Evolutionary conservation across 2,329 filamentous ascomycete species (phyloP), one percentile per base, ranked within the genome.

Genomic region (Polytolypa hystricis): DNA sequence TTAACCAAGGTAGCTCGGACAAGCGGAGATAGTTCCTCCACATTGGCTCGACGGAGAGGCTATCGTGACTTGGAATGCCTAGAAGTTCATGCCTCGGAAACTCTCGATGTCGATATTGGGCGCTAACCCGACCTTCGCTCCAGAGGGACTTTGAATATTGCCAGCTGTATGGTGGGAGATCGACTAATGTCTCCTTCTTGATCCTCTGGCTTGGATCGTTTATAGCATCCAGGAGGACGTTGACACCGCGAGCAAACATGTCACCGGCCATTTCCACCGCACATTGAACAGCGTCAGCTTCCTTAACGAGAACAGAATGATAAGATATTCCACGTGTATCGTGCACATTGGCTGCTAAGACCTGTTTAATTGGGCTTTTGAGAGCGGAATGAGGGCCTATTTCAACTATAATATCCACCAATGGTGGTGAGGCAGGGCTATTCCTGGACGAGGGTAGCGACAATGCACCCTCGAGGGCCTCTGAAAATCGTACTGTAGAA

Each of bases 61-160:
- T 53, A 33, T 56, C 54, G 7, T 45, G 30, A 11, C 50, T 47
- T 2, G 47, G 54, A 3, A 52, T 45, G 21, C 54, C 54, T 14
- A 57, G 48, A 0, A 57, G 42, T 16, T 56, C 49, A 40, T 56
- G 52, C 5, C 51, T 42, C 54, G 48, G n/a, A 49, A 29, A 28
- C 49, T 51, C 14, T 43, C 50, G 38, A n/a, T n/a, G n/a, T n/a
- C n/a, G n/a, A n/a, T n/a, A n/a, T n/a, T n/a, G n/a, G n/a, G 58
- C 58, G 17, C 63, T 60, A 3, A 47, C 30, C 3, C 44, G 16
- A 0, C 41, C 38, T 28, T 67, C 64, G 7, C 47, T 31, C 64
- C 64, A 67, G 43, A 60, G 61, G 0, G 20, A 47, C 2, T 48
- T 44, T 1, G 40, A 32, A 26, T 55, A 53, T n/a, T 55, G 52